Percentiles rank a stretch among this genome's conserved stretches.
Conservation (phyloP, 2,329 filamentous ascomycete species). For the Arthrobotrys conoides region DNA sequence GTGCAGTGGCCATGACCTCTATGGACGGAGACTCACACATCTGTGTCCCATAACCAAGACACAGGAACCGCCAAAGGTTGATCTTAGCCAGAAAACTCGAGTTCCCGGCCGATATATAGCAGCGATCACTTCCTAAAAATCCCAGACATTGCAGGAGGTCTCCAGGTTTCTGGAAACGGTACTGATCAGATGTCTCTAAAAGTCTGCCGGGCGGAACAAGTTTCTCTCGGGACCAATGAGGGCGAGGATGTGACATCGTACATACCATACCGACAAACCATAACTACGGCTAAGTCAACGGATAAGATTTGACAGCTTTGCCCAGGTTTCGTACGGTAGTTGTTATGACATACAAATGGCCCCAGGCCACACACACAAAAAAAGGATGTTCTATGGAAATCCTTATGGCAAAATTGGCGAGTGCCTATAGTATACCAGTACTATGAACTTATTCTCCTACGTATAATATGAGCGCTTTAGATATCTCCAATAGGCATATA, state of each 20-base stretch:
- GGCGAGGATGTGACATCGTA: conserved; percentile 44
- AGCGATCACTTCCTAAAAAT: conserved; percentile 53
- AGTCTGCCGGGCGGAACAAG: conserved; percentile 45
- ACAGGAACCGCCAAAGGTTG: conserved; percentile 33
- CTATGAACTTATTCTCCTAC: conserved; percentile 54
- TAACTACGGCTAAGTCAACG: conserved; percentile 57
- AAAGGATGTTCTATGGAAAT: conserved; percentile 31
- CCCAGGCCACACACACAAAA: neutral
- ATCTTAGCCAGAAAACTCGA: conserved; percentile 42
- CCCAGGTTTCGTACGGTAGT: conserved; percentile 35
- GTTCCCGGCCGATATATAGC: conserved; percentile 53
- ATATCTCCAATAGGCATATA: conserved; percentile 61
- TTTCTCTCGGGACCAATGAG: conserved; percentile 53
- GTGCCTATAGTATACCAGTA: conserved; percentile 45
- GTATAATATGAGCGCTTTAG: conserved; percentile 53
- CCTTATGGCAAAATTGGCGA: conserved; percentile 60
- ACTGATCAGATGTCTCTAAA: conserved; percentile 51
- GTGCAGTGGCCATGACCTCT: conserved; percentile 38
- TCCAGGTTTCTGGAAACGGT: conserved; percentile 60
- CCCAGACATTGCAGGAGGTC: conserved; percentile 56
- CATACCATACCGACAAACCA: conserved; percentile 45
- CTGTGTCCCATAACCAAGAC: conserved; percentile 45
- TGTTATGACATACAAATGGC: neutral
- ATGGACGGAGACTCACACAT: neutral
- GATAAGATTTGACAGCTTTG: conserved; percentile 60